Conservation (phyloP, 306 rosid species). For the Cicer chorassanicum region DNA sequence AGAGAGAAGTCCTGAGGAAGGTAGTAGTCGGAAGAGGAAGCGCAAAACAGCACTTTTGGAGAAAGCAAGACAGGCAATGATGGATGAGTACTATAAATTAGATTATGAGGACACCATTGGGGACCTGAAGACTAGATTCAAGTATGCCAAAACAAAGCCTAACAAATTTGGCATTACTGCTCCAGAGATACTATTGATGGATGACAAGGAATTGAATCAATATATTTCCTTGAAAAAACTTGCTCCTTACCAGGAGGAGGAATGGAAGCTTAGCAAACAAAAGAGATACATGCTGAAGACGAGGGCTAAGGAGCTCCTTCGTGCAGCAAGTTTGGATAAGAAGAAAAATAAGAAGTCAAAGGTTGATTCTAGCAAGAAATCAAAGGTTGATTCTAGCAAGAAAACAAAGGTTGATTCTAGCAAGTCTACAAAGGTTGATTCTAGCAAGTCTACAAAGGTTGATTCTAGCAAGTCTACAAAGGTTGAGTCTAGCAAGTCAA, state of each 20-base stretch:
- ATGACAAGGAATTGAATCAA: slow-evolving; percentile 82
- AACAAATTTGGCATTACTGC: slow-evolving; percentile 69
- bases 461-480: slow-evolving; percentile 47
- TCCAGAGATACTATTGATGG: slow-evolving; percentile 63
- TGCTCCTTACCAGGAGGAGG: slow-evolving; percentile 80
- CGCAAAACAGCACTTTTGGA: slow-evolving; percentile 76
- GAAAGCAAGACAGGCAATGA: slow-evolving; percentile 80
- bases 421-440: slow-evolving; percentile 2
- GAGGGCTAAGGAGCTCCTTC: slow-evolving; percentile 64
- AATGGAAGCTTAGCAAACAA: slow-evolving; percentile 77
- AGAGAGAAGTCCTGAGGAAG: slow-evolving; percentile 49
- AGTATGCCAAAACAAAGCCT: slow-evolving; percentile 78
- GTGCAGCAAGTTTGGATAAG: slow-evolving; percentile 42
- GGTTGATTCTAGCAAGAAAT: slow-evolving; percentile 40
- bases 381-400: too few species aligned
- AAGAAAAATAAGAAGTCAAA: slow-evolving; percentile 48
- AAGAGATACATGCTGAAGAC: slow-evolving; percentile 63
- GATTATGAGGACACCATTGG: slow-evolving; percentile 91
- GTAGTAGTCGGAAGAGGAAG: slow-evolving; percentile 70
- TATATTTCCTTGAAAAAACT: slow-evolving; percentile 81
- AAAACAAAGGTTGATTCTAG: slow-evolving; percentile 42
- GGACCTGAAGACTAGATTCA: slow-evolving; percentile 90
- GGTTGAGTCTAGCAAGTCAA: slow-evolving; percentile 46
- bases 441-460: slow-evolving; percentile 14
- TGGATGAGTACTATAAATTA: slow-evolving; percentile 89